Base-by-base conservation (phyloP, 371 early-diverging fungal genomes). In the Gilbertella persicaria region DNA sequence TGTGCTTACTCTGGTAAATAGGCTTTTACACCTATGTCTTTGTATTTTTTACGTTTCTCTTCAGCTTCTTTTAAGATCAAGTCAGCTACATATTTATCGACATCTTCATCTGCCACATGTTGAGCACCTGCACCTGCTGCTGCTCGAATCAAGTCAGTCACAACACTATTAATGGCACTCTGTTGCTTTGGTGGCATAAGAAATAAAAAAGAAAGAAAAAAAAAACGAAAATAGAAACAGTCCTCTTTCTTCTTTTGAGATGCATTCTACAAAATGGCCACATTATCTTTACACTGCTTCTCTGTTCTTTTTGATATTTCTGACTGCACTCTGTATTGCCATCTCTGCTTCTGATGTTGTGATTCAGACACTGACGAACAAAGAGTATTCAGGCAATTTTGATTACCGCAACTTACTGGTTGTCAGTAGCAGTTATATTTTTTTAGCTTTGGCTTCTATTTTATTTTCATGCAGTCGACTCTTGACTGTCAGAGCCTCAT, bases 71-170 rank as follows among this genome's bases (percentile, higher is more conserved):
- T 76, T 16, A 84, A 48, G 36, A 89, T 81, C 44, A 86, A 48
- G 23, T 86, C 81, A 10, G 90, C 90, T 29, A 88, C 81, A 56
- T 87, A 85, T 45, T 78, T 78, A 67, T 91, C 88, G 3, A 89
- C 60, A 60, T 87, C 88, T 24, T 78, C 67, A 60, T 85, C 87
- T 14, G 71, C 57, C 0, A 86, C 69, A 51, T 68, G 52, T 9
- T 47, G 44, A 19, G 84, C 72, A 28, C 76, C 64, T 2, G 81
- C 73, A 23, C 85, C 84, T 6, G 79, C 77, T 10, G 88, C 82
- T 2, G 84, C 73, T 13, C 82, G 65, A 29, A 82, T 73, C 0
- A 84, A 64, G 45, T 77, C 72, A 19, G 69, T 75, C 13, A 83
- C 79, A 24, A 75, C 74, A 25, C 64, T 70, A 6, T 56, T 47